These are phyloP conservation scores for Podospora tetraspora DNA, from an alignment of 495 filamentous ascomycete species.

Conservation along the genomic window DNA sequence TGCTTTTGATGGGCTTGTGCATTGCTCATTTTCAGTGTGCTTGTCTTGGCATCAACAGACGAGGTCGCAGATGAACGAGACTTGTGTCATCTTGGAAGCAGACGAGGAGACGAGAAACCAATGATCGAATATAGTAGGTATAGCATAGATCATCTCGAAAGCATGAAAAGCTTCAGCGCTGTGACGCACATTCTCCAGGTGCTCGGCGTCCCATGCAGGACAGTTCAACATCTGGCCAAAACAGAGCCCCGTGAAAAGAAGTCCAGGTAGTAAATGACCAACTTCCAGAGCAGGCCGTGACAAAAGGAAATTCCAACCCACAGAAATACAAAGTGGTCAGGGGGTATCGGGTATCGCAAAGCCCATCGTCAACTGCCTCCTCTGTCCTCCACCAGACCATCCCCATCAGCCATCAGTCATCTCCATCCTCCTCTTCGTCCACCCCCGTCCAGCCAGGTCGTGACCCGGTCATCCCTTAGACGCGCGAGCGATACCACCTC, in stretches of 20 bases:
- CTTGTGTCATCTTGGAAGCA: not conserved
- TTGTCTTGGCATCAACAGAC: not conserved
- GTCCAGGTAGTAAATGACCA: not conserved
- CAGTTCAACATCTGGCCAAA: not conserved
- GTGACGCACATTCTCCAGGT: not conserved
- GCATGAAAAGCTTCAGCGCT: not conserved
- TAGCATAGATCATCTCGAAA: not conserved
- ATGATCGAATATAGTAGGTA: not conserved
- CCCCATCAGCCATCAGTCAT: too few relatives aligned
- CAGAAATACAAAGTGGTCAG: not conserved
- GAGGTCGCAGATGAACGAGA: not conserved
- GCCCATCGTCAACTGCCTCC: not conserved
- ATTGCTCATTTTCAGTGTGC: not conserved
- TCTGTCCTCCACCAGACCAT: not conserved
- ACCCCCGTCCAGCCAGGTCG: not conserved
- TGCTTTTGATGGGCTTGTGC: not conserved
- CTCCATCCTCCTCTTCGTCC: not conserved
- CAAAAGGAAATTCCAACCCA: not conserved
- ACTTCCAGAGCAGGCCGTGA: not conserved
- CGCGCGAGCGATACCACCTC: constrained; percentile 39
- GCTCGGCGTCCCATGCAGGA: too few relatives aligned
- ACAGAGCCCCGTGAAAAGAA: not conserved
- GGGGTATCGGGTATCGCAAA: not conserved
- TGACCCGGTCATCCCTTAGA: constrained; percentile 36
- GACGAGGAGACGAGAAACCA: not conserved